Evolutionary conservation across 2,329 filamentous ascomycete genomes (phyloP), one percentile per base, ranked within the genome.

Genomic region (Clarireedia homoeocarpa): DNA sequence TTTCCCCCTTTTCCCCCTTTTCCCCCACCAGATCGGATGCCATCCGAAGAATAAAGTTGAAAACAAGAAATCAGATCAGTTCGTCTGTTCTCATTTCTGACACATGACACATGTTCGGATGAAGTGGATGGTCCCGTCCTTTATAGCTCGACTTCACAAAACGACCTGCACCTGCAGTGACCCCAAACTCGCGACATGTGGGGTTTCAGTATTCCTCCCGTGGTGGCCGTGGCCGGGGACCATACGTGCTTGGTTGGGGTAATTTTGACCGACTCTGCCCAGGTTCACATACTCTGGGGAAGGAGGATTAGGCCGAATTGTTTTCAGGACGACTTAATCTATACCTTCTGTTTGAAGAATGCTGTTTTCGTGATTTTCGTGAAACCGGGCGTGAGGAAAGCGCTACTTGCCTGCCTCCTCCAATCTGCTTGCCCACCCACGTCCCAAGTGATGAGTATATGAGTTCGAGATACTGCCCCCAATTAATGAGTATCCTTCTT

Each of bases 21-120:
- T 12, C 12, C 30, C 3, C 10, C 30, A 34, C 3, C 30, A 34
- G 30, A 34, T 34, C 30, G 30, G 14, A 42, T 10, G 24, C n/a
- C 52, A 42, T 54, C 44, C 17, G 24, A 49, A 48, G 48, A 34
- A 27, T 49, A 54, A 54, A 49, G 39, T 26, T 39, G 23, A 49
- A 49, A 49, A 54, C 23, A 23, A 39, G 45, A 17, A 20, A 54
- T 39, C 52, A 24, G 45, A 49, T 5, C 24, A 42, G 23, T 36
- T n/a, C 14, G 26, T 14, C 6, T 39, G 30, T 23, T 40, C 39
- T 47, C 27, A 14, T 23, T 34, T 34, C 30, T 34, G 30, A 34
- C 45, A 40, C 23, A 24, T 34, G 30, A 34, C 45, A 40, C 23
- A 24, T 17, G 12, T 30, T 49, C 14, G 27, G 30, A 53, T 48